Percentiles rank a stretch among this genome's conserved stretches.
phyloP scores from a whole-genome alignment of 768 basidiomycete species.

The Xerocomellus intermedius region DNA sequence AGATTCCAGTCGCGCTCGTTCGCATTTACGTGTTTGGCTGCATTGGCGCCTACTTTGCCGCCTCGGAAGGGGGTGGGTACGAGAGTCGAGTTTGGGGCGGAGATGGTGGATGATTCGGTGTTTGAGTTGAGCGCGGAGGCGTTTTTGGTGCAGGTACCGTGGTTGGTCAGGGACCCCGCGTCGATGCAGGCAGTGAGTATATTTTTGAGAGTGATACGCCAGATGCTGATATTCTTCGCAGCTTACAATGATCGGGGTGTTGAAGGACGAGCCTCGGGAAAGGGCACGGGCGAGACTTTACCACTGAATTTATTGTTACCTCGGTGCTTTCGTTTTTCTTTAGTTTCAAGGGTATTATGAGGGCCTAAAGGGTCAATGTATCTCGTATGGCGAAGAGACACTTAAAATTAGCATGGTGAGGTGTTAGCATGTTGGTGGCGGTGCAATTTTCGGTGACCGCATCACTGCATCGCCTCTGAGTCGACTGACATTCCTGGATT shows the following conservation, averaged over 20 bases:
- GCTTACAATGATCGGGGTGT: neutral
- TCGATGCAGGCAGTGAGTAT: conserved; percentile 8
- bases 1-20: neutral
- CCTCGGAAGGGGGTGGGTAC: too few species aligned
- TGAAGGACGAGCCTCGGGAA: neutral
- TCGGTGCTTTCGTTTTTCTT: neutral
- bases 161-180: neutral
- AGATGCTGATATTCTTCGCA: neutral
- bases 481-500: too few species aligned
- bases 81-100: neutral
- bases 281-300: neutral
- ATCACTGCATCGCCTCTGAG: too few species aligned
- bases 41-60: too few species aligned
- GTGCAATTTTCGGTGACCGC: too few species aligned
- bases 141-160: conserved; percentile 5
- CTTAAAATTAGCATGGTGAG: too few species aligned
- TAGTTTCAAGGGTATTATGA: too few species aligned
- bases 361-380: neutral
- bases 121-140: conserved; percentile 12
- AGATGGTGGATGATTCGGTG: conserved; percentile 1
- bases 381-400: neutral
- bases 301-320: neutral
- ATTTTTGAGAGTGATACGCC: neutral
- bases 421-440: too few species aligned
- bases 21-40: too few species aligned